Evolutionary conservation across 768 basidiomycete species (phyloP), one percentile per base, ranked within the genome.

Genomic region (Amanita molliuscula): DNA sequence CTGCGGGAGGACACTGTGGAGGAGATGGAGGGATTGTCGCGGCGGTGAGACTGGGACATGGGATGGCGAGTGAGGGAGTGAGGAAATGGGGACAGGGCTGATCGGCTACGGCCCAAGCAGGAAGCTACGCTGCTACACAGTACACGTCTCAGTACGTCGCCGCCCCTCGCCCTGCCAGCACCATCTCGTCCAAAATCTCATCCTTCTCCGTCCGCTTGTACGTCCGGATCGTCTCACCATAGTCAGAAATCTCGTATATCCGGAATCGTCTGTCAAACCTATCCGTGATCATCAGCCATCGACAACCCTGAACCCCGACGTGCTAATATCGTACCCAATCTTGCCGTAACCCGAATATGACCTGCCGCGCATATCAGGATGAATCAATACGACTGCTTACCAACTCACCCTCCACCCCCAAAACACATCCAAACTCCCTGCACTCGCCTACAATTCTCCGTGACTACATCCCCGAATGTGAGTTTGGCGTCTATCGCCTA

Each of bases 241-340:
- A 97, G 54, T 91, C 81, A 15, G 83, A 85, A 46, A 98, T 74
- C 21, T 91, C 81, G 64, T 84, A 98, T 40, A 97, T 70, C 6
- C 95, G 75, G 74, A 95, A 92, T 36, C 95, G 77, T 15, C 94
- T 80, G 64, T 96, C 89, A 62, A 97, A 96, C 11, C 85, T 86
- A 45, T 28, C 28, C 37, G 54, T 51, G 37, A 33, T 16, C 16
- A 23, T 46, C 34, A 31, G 31, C 61, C 4, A 11, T 31, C 31
- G 11, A 13, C 18, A 58, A 47, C 48, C 35, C 21, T n/a, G 9
- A 34, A 6, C 40, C 47, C 6, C 26, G 42, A n/a, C 16, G 34
- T 29, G 16, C 23, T 18, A 15, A 43, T 6, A 40, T n/a, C 75
- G 53, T 51, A 83, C 82, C 88, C 90, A 47, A 85, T 59, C 62